Percentiles rank a stretch among this genome's conserved stretches.
Conservation (phyloP, 2,329 filamentous ascomycete genomes). For the Penicillium sp. region DNA sequence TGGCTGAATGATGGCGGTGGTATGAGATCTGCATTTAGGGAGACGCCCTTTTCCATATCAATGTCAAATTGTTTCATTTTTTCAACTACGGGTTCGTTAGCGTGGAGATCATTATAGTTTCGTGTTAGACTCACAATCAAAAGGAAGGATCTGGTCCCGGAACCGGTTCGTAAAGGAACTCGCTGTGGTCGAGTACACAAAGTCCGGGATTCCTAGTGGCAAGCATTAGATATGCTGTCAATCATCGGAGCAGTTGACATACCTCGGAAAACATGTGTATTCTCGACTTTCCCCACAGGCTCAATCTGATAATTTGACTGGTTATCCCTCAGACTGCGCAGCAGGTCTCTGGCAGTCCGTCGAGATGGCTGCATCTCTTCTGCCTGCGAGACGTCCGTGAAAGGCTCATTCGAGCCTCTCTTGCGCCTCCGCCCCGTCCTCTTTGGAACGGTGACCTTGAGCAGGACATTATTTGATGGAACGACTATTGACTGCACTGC, state of each 20-base stretch:
- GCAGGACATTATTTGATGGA: constrained; percentile 73
- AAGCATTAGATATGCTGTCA: not conserved
- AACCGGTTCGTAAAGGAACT: constrained; percentile 69
- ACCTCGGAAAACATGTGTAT: constrained; percentile 83
- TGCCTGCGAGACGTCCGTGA: constrained; percentile 45
- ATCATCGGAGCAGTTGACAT: constrained; percentile 15
- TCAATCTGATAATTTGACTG: constrained; percentile 62
- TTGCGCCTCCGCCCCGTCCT: constrained; percentile 83
- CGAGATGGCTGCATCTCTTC: constrained; percentile 19
- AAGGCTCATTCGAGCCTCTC: constrained; percentile 67
- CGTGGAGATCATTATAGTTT: not conserved
- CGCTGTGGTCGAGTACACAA: constrained; percentile 70
- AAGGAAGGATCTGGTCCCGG: constrained; percentile 65
- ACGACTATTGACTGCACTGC: constrained; percentile 73
- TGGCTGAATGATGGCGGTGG: constrained; percentile 77
- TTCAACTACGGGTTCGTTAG: constrained; percentile 42
- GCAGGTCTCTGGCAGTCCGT: constrained; percentile 26
- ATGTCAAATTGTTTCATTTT: constrained; percentile 65
- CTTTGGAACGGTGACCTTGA: constrained; percentile 83
- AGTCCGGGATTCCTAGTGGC: constrained; percentile 67
- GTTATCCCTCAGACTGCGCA: constrained; percentile 65
- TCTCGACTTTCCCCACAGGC: constrained; percentile 66
- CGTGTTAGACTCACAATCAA: constrained; percentile 56
- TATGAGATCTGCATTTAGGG: constrained; percentile 64
- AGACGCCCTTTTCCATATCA: constrained; percentile 57